These are phyloP conservation scores for Wickerhamiella azymoides DNA, from an alignment of 805 yeast species.

Conservation along the genomic window DNA sequence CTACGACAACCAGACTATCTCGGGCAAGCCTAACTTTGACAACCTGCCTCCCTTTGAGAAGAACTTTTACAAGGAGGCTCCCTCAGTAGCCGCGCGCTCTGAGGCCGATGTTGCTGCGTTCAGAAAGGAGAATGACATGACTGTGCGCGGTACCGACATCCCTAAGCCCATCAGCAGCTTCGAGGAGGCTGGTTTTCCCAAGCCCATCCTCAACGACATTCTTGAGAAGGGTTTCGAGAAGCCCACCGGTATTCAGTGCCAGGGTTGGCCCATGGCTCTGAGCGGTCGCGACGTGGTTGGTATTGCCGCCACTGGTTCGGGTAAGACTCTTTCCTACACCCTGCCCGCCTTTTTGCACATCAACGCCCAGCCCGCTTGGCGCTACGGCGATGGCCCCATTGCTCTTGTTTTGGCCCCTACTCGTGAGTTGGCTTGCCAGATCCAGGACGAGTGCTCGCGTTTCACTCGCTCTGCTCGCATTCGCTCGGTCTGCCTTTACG, in stretches of 20 bases:
- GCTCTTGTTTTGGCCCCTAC: conserved; percentile 94
- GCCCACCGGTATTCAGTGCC: conserved; percentile 96
- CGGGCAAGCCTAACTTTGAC: conserved; percentile 45
- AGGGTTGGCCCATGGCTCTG: conserved; percentile 99
- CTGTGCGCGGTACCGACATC: conserved; percentile 64
- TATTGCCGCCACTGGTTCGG: conserved; percentile 97
- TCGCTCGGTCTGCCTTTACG: conserved; percentile 88
- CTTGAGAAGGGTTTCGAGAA: conserved; percentile 75
- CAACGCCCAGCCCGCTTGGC: conserved; percentile 74
- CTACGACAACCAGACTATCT: background rate
- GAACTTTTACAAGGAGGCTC: conserved; percentile 83
- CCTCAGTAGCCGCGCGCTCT: conserved; percentile 58
- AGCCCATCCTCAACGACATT: conserved; percentile 78
- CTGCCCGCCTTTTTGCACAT: conserved; percentile 94
- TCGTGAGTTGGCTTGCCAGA: conserved; percentile 96
- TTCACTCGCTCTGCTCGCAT: conserved; percentile 86
- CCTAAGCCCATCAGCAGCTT: conserved; percentile 89
- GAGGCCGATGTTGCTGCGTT: conserved; percentile 60
- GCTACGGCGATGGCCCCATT: conserved; percentile 95
- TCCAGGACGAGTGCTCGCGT: conserved; percentile 89
- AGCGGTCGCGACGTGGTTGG: conserved; percentile 99
- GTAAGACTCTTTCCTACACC: conserved; percentile 95
- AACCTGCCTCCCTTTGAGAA: conserved; percentile 82
- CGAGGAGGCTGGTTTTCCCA: conserved; percentile 97
- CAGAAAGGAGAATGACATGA: conserved; percentile 79